These are phyloP conservation scores for Podospora appendiculata DNA, from an alignment of 495 filamentous ascomycete species.

Conservation along the genomic window DNA sequence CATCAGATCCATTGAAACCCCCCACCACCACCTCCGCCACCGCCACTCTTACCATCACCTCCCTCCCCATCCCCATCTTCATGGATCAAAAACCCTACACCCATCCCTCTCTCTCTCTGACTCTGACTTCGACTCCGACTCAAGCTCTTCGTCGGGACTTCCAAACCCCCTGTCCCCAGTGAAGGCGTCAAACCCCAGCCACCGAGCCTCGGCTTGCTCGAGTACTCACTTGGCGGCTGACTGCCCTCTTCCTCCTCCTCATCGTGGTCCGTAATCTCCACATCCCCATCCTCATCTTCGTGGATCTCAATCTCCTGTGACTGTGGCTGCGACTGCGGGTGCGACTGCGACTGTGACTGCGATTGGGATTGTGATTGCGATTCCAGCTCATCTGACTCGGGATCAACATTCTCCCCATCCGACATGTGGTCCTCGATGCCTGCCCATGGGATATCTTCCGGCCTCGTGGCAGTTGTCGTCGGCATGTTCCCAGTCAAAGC, in stretches of 20 bases:
- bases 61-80: constrained; percentile 13
- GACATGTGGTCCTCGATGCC: constrained; percentile 37
- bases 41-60: not conserved
- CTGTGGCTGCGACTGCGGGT: no score
- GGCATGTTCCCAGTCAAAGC: not conserved
- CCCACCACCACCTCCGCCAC: not conserved
- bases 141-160: no score
- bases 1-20: no score
- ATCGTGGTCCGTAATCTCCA: not conserved
- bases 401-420: constrained; percentile 35
- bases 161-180: no score
- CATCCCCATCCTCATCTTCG: constrained; percentile 9
- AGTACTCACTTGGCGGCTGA: constrained; percentile 25
- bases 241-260: constrained; percentile 9
- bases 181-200: not conserved
- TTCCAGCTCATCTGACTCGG: constrained; percentile 4
- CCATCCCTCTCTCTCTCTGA: not conserved
- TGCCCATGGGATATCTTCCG: constrained; percentile 36
- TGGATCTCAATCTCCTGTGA: constrained; percentile 9
- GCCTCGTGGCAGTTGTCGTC: constrained; percentile 16
- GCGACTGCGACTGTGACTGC: no score
- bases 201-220: constrained; percentile 13
- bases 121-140: no score
- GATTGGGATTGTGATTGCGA: not conserved
- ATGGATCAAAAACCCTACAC: constrained; percentile 19